Evolutionary conservation across 352 stramenopile genomes (phyloP).

Genomic region (Globisporangium megalacanthum): DNA sequence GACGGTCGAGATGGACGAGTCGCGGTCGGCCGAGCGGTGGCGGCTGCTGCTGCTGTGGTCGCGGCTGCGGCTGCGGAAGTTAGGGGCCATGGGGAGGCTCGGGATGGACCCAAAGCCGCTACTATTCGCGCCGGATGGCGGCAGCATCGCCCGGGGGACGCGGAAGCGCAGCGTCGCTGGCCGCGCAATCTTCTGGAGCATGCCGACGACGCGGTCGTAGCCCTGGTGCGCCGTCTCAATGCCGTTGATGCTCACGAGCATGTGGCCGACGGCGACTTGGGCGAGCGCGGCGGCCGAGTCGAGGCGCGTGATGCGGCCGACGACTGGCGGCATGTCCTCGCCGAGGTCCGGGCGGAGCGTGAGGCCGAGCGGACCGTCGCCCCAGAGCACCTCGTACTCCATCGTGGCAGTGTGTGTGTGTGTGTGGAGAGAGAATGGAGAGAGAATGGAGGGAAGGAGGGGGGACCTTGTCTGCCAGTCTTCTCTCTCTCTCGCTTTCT

Average conservation of each 20-base stretch:
- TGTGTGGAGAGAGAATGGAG: background rate
- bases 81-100: constrained; percentile 26
- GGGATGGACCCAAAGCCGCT: constrained; percentile 1
- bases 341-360: constrained; percentile 78
- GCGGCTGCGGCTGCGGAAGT: constrained; percentile 11
- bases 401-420: constrained; percentile 26
- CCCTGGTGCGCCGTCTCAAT: constrained; percentile 82
- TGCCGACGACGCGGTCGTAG: constrained; percentile 78
- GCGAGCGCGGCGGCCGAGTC: constrained; percentile 77
- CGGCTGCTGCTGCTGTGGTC: background rate
- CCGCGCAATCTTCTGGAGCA: constrained; percentile 78
- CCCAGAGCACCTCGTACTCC: constrained; percentile 87
- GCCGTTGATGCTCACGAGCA: constrained; percentile 88
- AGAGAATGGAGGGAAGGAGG: background rate
- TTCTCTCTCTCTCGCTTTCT: background rate
- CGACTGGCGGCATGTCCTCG: constrained; percentile 84
- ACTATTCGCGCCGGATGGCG: background rate
- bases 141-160: constrained; percentile 49
- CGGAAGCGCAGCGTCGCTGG: constrained; percentile 80
- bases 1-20: constrained; percentile 30
- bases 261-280: constrained; percentile 78
- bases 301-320: constrained; percentile 82
- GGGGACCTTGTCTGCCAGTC: background rate
- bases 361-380: constrained; percentile 73
- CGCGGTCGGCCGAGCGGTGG: constrained; percentile 15